Base-by-base conservation (phyloP, 495 filamentous ascomycete species). In the Annulohypoxylon nitens region DNA sequence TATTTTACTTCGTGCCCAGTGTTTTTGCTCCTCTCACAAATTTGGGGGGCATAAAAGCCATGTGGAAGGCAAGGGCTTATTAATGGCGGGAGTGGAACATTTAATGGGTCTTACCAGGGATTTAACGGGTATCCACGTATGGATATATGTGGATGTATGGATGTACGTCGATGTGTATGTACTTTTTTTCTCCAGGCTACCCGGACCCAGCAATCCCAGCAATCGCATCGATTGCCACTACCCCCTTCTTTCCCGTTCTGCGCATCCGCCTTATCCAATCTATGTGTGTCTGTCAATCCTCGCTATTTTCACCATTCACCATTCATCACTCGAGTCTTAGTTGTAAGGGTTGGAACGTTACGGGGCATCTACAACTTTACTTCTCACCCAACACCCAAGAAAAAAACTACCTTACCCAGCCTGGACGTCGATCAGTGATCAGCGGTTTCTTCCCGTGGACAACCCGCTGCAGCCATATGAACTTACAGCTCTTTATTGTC, bases 391-490 rank as follows among this genome's bases (percentile, higher is more conserved):
- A 23, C 20, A 4, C 23, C 8, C 12, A 30, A 30, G 30, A 30
- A 30, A 30, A 54, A 53, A 58, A 39, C 61, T 58, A 74, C 72
- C 72, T 75, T 63, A 75, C 72, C 72, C 67, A 75, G 62, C 48
- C 67, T 64, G 57, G 51, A 57, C 59, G 72, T 64, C 72, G 72
- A 75, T 75, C 71, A 70, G 37, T 69, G 70, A 73, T 69, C 70
- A 61, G 37, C 65, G 53, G 53, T 18, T 55, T 61, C 20, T 59
- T 64, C 66, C 71, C 65, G 66, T 61, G 39, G 41, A 43, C 61
- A 61, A 53, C 57, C 61, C 51, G 9, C 45, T 53, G 48, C 47
- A 62, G 58, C 67, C 67, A 68, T 75, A 59, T 70, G 58, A 53
- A 51, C 48, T 60, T 63, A 53, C 59, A 63, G 33, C n/a, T 47